Percentiles rank a stretch among this genome's conserved stretches.
These are phyloP conservation scores for Penicillium arizonense DNA, from an alignment of 495 filamentous ascomycete genomes.

Conservation along the genomic window DNA sequence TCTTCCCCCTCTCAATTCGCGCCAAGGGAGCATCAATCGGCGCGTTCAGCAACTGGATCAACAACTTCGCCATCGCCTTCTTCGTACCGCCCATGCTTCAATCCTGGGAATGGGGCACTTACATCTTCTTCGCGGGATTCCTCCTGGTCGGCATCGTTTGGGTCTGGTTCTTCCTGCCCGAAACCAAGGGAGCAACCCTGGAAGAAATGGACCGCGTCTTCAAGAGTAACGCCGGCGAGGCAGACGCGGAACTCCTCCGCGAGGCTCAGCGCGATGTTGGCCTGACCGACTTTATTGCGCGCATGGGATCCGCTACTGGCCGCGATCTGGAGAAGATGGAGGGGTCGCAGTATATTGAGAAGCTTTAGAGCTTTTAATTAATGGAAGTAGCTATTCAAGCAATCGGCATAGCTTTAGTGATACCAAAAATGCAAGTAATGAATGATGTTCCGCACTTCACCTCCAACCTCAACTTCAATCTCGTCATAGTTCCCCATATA, in stretches of 20 bases:
- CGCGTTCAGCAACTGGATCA: slow-evolving; percentile 48
- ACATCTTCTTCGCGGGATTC: slow-evolving; percentile 42
- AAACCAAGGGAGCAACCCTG: slow-evolving; percentile 63
- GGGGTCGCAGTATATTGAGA: slow-evolving; percentile 21
- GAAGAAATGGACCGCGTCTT: slow-evolving; percentile 63
- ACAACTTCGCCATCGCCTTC: slow-evolving; percentile 48
- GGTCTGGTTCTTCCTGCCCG: slow-evolving; percentile 49
- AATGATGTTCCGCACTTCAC: no score
- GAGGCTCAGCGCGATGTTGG: slow-evolving; percentile 31
- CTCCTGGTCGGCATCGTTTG: slow-evolving; percentile 36
- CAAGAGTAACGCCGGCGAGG: slow-evolving; percentile 33
- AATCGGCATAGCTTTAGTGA: no score
- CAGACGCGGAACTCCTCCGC: slow-evolving; percentile 31
- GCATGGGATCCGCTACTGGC: slow-evolving; percentile 13
- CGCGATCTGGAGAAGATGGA: slow-evolving; percentile 22
- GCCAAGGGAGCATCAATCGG: slow-evolving; percentile 43
- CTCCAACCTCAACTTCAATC: no score
- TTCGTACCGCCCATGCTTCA: slow-evolving; percentile 48
- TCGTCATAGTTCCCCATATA: no score
- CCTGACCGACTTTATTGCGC: slow-evolving; percentile 21
- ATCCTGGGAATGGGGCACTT: slow-evolving; percentile 47
- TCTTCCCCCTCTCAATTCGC: slow-evolving; percentile 46
- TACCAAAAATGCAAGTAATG: no score
- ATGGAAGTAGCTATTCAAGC: neutral
- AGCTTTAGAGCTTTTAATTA: slow-evolving; percentile 5